These are phyloP conservation scores for Chamaenerion angustifolium DNA, from an alignment of 345 rosid species.

Conservation along the genomic window DNA sequence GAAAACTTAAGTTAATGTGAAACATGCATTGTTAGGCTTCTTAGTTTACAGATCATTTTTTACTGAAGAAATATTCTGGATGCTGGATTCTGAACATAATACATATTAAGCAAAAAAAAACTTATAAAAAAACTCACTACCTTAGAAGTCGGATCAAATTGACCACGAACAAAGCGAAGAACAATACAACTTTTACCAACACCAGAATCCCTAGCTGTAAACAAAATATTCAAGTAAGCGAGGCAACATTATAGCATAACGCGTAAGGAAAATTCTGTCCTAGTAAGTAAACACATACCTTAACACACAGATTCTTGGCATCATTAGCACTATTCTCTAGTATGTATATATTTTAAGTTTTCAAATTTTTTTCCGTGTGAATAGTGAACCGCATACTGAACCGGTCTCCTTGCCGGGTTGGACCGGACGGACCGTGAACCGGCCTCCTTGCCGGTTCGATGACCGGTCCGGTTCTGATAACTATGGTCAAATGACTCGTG, in stretches of 20 bases:
- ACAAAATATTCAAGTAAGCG: conserved; percentile 9
- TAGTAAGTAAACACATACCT: conserved; percentile 24
- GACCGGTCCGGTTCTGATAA: no score
- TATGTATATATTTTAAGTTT: no score
- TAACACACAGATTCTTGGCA: conserved; percentile 72
- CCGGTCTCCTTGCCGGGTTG: no score
- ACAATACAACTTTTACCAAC: conserved; percentile 98
- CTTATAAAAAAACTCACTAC: conserved; percentile 16
- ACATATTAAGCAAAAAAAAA: background rate
- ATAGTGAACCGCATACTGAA: no score
- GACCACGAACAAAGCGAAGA: conserved; percentile 97
- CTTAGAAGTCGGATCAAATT: conserved; percentile 95
- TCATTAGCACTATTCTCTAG: conserved; percentile 42
- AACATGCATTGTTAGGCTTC: background rate
- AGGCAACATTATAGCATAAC: background rate
- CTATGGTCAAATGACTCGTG: no score
- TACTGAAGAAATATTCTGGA: background rate
- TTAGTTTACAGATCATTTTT: no score
- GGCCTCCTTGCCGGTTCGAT: no score
- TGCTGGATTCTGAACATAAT: background rate
- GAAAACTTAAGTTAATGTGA: background rate
- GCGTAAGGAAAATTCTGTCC: background rate
- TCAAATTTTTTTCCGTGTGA: no score
- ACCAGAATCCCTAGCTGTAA: conserved; percentile 87
- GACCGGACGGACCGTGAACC: no score